phyloP scores from a whole-genome alignment of 345 rosid species.

The Schrenkiella parvula region DNA sequence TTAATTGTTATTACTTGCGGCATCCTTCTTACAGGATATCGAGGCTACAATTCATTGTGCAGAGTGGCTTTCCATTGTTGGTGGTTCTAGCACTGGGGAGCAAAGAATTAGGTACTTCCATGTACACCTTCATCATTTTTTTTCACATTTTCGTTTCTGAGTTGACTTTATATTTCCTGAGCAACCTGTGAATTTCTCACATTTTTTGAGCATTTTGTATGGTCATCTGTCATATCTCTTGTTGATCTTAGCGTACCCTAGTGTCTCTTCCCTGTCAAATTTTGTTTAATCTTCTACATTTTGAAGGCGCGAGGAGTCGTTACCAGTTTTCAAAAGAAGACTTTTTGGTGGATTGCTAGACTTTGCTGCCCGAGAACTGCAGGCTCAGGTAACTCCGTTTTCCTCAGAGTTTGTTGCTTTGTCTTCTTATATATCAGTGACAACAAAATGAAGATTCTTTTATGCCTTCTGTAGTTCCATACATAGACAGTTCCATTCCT shows the following conservation, averaged over 20 bases:
- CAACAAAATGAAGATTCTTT: not conserved
- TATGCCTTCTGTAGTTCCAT: slow-evolving; percentile 11
- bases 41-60: slow-evolving; percentile 99
- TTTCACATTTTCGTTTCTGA: not conserved
- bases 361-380: slow-evolving; percentile 96
- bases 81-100: slow-evolving; percentile 97
- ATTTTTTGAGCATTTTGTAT: not conserved
- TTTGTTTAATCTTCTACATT: slow-evolving; percentile 13
- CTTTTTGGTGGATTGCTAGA: slow-evolving; percentile 94
- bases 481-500: not conserved
- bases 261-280: slow-evolving; percentile 8
- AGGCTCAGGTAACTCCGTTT: slow-evolving; percentile 67
- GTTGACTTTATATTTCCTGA: slow-evolving; percentile 4
- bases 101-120: slow-evolving; percentile 73
- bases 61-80: slow-evolving; percentile 97
- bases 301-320: slow-evolving; percentile 91
- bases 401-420: not conserved
- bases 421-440: not conserved
- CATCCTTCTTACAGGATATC: slow-evolving; percentile 72
- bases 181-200: slow-evolving; percentile 3
- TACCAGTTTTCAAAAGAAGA: slow-evolving; percentile 92
- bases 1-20: slow-evolving; percentile 17
- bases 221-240: slow-evolving; percentile 14
- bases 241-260: slow-evolving; percentile 14
- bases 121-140: slow-evolving; percentile 6